Evolutionary conservation across 2,329 filamentous ascomycete genomes (phyloP).

Genomic region (Nemania sp.): DNA sequence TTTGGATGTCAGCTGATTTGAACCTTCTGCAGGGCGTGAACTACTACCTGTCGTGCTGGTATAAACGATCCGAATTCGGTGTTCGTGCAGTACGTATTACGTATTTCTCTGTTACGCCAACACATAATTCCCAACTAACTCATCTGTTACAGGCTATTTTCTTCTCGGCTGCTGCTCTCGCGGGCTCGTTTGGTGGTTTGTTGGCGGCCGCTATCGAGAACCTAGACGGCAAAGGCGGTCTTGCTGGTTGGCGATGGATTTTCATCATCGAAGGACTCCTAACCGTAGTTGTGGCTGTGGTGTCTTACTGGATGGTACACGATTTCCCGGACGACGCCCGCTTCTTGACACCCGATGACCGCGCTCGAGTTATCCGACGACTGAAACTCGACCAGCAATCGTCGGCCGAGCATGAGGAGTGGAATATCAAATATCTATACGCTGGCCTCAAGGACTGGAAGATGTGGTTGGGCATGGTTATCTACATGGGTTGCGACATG

Average conservation of each 20-base stretch:
- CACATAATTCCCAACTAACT: slow-evolving; percentile 3
- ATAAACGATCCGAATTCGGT: slow-evolving; percentile 76
- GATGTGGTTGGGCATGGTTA: slow-evolving; percentile 72
- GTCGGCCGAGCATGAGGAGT: slow-evolving; percentile 74
- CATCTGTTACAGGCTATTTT: slow-evolving; percentile 62
- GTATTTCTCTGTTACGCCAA: neutral
- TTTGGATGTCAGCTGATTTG: neutral
- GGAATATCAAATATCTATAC: slow-evolving; percentile 73
- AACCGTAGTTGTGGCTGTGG: slow-evolving; percentile 68
- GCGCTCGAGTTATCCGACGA: slow-evolving; percentile 70
- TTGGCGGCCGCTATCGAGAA: slow-evolving; percentile 71
- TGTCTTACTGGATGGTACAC: slow-evolving; percentile 77
- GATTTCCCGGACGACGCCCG: slow-evolving; percentile 79
- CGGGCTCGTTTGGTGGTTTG: slow-evolving; percentile 76
- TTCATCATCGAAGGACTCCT: slow-evolving; percentile 71
- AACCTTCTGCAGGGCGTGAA: slow-evolving; percentile 57
- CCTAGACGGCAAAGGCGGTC: slow-evolving; percentile 65
- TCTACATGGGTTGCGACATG: slow-evolving; percentile 78
- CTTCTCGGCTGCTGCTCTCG: slow-evolving; percentile 79
- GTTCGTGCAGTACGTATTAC: slow-evolving; percentile 59
- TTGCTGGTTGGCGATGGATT: slow-evolving; percentile 65
- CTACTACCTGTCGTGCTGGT: slow-evolving; percentile 85
- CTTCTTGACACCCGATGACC: slow-evolving; percentile 72
- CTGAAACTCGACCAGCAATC: slow-evolving; percentile 72
- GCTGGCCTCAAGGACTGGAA: slow-evolving; percentile 80